These are phyloP conservation scores for Kodamaea derodonti DNA, from an alignment of 1,139 yeast genomes.

Conservation along the genomic window DNA sequence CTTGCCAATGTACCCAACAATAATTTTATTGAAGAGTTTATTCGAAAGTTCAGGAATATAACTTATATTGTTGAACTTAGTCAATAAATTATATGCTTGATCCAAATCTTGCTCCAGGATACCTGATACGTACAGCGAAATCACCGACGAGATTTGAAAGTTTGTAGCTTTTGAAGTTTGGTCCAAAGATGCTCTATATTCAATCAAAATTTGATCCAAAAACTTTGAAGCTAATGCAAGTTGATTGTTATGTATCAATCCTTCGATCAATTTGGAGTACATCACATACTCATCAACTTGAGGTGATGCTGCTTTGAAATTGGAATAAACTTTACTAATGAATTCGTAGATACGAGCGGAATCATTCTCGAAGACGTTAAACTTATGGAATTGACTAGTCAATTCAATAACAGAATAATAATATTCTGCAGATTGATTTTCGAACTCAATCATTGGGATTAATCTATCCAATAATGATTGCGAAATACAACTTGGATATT, in stretches of 20 bases:
- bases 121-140: slow-evolving; percentile 30
- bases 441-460: slow-evolving; percentile 7
- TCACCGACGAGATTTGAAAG: slow-evolving; percentile 23
- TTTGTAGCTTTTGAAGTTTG: slow-evolving; percentile 16
- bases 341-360: slow-evolving; percentile 22
- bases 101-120: slow-evolving; percentile 19
- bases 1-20: slow-evolving; percentile 21
- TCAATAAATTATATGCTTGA: slow-evolving; percentile 25
- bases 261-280: slow-evolving; percentile 48
- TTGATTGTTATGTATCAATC: slow-evolving; percentile 49
- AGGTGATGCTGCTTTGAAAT: slow-evolving; percentile 14
- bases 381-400: slow-evolving; percentile 19
- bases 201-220: slow-evolving; percentile 43
- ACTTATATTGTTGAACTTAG: slow-evolving; percentile 27
- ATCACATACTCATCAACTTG: slow-evolving; percentile 36
- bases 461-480: slow-evolving; percentile 19
- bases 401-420: slow-evolving; percentile 19
- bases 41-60: slow-evolving; percentile 39
- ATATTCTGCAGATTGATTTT: slow-evolving; percentile 3
- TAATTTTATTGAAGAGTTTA: slow-evolving; percentile 29
- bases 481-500: slow-evolving; percentile 27
- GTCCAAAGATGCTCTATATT: slow-evolving; percentile 22
- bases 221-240: slow-evolving; percentile 49
- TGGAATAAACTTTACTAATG: slow-evolving; percentile 25
- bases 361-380: slow-evolving; percentile 14